phyloP scores from a whole-genome alignment of 2,329 filamentous ascomycete species.

The Verticillium nonalfalfae region DNA sequence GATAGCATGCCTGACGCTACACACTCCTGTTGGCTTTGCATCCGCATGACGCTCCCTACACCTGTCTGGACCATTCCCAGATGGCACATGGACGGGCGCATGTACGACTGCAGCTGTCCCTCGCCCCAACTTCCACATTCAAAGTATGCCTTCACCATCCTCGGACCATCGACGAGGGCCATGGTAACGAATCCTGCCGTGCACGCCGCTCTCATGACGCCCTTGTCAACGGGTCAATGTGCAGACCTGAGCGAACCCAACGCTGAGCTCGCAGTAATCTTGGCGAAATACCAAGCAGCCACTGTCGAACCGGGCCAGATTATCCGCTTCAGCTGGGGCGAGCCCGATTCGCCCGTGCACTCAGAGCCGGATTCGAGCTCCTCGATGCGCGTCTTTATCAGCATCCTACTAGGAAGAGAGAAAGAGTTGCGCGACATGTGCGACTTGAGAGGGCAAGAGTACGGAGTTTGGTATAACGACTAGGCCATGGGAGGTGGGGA shows the following conservation, averaged over 20 bases:
- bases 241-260: not conserved
- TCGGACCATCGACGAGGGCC: slow-evolving; percentile 6
- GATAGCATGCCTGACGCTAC: not conserved
- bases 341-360: slow-evolving; percentile 5
- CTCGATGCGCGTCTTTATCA: slow-evolving; percentile 4
- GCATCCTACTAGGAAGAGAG: slow-evolving; percentile 6
- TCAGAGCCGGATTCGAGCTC: slow-evolving; percentile 7
- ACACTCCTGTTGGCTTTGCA: slow-evolving; percentile 4
- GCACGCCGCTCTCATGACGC: not conserved
- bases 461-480: not conserved
- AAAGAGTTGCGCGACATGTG: slow-evolving; percentile 7
- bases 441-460: not conserved
- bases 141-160: slow-evolving; percentile 8
- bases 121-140: slow-evolving; percentile 1
- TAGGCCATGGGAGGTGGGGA: not conserved
- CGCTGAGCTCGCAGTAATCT: not conserved
- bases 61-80: slow-evolving; percentile 2
- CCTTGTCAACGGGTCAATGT: not conserved
- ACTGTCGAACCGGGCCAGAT: not conserved
- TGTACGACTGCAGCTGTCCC: slow-evolving; percentile 6
- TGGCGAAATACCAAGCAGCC: not conserved
- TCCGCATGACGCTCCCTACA: slow-evolving; percentile 3
- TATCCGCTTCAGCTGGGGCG: slow-evolving; percentile 7
- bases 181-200: not conserved
- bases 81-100: slow-evolving; percentile 8